Base-by-base conservation (phyloP, 495 filamentous ascomycete genomes). In the Tuber aestivum region DNA sequence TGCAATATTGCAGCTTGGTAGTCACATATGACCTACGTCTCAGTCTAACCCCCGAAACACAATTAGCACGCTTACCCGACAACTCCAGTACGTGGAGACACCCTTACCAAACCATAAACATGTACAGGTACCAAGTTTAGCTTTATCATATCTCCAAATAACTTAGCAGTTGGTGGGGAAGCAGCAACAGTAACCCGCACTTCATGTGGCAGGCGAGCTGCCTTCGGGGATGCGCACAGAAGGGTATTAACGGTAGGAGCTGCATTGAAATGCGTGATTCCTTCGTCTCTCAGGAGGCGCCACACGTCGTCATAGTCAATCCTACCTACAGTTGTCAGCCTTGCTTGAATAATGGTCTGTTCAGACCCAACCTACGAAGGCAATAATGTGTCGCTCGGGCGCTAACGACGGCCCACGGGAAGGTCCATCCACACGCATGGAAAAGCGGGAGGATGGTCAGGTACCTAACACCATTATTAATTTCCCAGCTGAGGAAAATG, bases 241-340 rank as follows among this genome's bases (percentile, higher is more conserved):
- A 98, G 85, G 0, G 94, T 99, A 84, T 97, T 97, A 69, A 99
- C 95, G 4, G 95, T 99, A 21, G 95, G 95, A 8, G 95, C 95
- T 8, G 95, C 95, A 81, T 94, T 95, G 87, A 94, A 98, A 85
- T 99, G 95, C 9, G 94, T 98, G 74, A 98, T 90, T 20, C 87
- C 85, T 81, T 97, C 93, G 50, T 92, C 86, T 81, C 93, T 95
- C 38, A 99, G 86, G 12, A 98, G 83, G 50, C 87, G 86, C 95
- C 95, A 99, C 75, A 99, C 97, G 74, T 94, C 87, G 0, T 92
- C 89, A 81, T 99, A 99, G 84, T 97, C 94, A 74, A 99, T 92
- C 85, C 96, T 97, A 23, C 79, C 79, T 81, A 38, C 12, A 41
- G 18, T 37, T 32, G 37, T 21, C 7, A 40, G 18, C 18, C n/a